These are phyloP conservation scores for Podospora bellae-mahoneyi DNA, from an alignment of 495 filamentous ascomycete species.

Conservation along the genomic window DNA sequence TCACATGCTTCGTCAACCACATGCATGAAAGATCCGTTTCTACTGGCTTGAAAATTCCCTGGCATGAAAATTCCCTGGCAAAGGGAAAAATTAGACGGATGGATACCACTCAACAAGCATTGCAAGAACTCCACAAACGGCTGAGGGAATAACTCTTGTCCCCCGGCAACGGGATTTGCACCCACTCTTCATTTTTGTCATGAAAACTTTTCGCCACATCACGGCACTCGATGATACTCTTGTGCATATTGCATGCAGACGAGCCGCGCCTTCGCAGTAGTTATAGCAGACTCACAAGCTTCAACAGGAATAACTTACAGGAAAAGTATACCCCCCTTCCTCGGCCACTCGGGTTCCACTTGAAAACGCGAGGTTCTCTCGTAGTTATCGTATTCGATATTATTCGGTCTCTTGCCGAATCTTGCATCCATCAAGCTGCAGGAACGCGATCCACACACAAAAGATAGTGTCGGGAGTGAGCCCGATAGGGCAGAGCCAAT, in stretches of 20 bases:
- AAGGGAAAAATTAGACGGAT: neutral
- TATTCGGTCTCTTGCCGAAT: neutral
- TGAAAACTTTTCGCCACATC: neutral
- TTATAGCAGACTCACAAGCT: neutral
- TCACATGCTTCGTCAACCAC: neutral
- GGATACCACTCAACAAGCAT: neutral
- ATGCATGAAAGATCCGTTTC: neutral
- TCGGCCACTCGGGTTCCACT: neutral
- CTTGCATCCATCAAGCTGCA: neutral
- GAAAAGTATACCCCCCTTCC: neutral
- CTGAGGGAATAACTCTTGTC: neutral
- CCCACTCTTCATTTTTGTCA: neutral
- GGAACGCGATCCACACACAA: neutral
- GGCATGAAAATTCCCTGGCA: too few relatives aligned
- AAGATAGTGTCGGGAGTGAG: neutral
- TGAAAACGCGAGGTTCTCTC: neutral
- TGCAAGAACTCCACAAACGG: neutral
- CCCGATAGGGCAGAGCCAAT: neutral
- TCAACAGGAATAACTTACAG: neutral
- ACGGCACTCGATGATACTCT: neutral
- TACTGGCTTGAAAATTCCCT: neutral
- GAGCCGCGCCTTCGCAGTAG: neutral
- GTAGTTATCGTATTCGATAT: neutral
- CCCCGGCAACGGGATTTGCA: neutral
- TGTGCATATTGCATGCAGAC: neutral